Evolutionary conservation across 192 early-diverging fungal genomes (phyloP), one percentile per base, ranked within the genome.

Genomic region (Backusella circina): DNA sequence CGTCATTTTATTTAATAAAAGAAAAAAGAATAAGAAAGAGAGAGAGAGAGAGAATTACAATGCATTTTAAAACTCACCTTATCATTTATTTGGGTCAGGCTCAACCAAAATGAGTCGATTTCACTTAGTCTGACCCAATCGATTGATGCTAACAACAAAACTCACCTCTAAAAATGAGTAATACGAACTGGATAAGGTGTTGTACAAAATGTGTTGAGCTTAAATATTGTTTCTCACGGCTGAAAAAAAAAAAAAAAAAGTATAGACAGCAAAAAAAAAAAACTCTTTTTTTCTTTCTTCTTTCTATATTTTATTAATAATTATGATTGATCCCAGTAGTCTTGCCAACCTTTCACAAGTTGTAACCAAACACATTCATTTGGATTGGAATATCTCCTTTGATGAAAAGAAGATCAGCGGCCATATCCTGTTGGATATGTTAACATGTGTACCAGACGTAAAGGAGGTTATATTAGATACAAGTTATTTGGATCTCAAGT

Each of bases 371-470:
- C 93, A 96, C 77, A 77, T 93, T 33, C 91, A 94, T 77, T 86
- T 99, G 75, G 80, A 88, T 76, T 87, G 95, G 30, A 81, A 79
- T 0, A 91, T 92, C 66, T 92, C 95, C 78, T 99, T 99, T 88
- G 83, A 79, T 28, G 51, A 77, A 75, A 91, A 92, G 79, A 80
- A 87, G 32, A 82, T 99, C 13, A 65, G 72, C 26, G 96, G 95
- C 23, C 79, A 65, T 13, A 95, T 91, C 3, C 82, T 81, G 12
- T 90, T 94, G 66, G 83, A 83, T 8, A 79, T 95, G 66, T 67
- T 74, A 50, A 87, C 88, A 10, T 75, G 91, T 3, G 77, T 79
- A 31, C 79, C 87, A 33, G 83, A 88, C 61, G 84, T 87, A 39
- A 65, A 84, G 13, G 76, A 86, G 72, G 83, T 96, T 38, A 86